Base-by-base conservation (phyloP, 2,329 filamentous ascomycete species). In the Cladosporium sp. region DNA sequence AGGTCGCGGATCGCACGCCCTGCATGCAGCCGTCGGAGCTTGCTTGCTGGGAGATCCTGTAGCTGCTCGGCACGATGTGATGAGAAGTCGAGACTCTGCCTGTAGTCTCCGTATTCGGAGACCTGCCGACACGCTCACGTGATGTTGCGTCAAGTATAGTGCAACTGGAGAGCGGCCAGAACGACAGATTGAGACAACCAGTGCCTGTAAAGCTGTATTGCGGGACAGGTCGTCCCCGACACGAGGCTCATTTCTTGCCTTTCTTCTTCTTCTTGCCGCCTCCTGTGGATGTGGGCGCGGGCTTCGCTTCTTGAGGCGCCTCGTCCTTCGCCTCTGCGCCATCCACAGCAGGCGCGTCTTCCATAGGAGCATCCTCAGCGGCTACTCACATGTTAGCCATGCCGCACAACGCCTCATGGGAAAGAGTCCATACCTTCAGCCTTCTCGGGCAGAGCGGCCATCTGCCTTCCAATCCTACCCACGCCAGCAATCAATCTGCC, bases 401-500 rank as follows among this genome's bases (percentile, higher is more conserved):
- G 47, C 4, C 15, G 15, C 22, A 17, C 47, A 51, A 12, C 25
- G 51, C 25, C 25, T 17, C 22, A 6, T 54, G 5, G 40, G 58
- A 36, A 59, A 55, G 38, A 52, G 22, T 34, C 12, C 40, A 45
- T 28, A 70, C 75, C 75, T 58, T 77, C 76, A 40, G 66, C 63
- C 38, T 71, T 69, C 60, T 77, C 75, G 8, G 78, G 77, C 61
- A 80, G 64, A 12, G 76, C 78, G 12, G 78, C 83, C 75, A 85
- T 84, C 5, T 80, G 76, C 57, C 86, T 82, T n/a, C 88, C 90
- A 65, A 97, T 75, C 59, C 84, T 82, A 0, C 91, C 92, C 63
- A 99, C 74, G 43, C 87, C 84, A 54, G 85, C 84, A 59, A 99
- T 84, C 67, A 99, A 76, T 28, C 94, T 82, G 22, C 88, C 88